These are phyloP conservation scores for Spathaspora hagerdaliae DNA, from an alignment of 805 yeast genomes.

Conservation along the genomic window DNA sequence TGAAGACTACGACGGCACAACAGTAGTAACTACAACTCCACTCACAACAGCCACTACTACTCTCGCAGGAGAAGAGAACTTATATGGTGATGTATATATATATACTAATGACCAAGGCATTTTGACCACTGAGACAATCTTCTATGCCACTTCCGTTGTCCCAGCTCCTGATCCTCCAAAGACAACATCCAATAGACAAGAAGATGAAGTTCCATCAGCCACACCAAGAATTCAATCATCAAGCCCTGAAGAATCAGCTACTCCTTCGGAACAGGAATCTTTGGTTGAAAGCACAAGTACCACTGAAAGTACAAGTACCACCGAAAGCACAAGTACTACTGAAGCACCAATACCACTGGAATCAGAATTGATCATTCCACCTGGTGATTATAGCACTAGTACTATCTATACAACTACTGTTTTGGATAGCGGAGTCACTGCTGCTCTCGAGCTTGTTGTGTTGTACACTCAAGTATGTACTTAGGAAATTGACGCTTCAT, in stretches of 20 bases:
- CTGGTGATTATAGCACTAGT: slow-evolving; percentile 16
- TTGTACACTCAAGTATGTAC: slow-evolving; percentile 18
- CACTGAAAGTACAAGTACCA: background rate
- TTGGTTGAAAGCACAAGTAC: background rate
- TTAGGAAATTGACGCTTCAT: background rate
- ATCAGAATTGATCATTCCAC: slow-evolving; percentile 12
- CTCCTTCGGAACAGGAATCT: no score
- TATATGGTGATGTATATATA: slow-evolving; percentile 26
- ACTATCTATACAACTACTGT: slow-evolving; percentile 14
- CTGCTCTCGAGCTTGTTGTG: slow-evolving; percentile 19
- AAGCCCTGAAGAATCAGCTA: background rate
- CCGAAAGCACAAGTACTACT: background rate
- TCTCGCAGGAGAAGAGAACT: slow-evolving; percentile 19
- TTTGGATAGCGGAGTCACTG: slow-evolving; percentile 14
- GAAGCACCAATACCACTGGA: slow-evolving; percentile 8
- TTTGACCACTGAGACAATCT: slow-evolving; percentile 24
- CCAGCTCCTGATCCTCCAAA: background rate
- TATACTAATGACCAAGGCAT: slow-evolving; percentile 26
- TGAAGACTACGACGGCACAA: slow-evolving; percentile 13
- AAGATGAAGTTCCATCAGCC: background rate
- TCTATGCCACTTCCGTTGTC: slow-evolving; percentile 10
- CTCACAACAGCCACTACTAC: slow-evolving; percentile 29
- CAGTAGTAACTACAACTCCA: slow-evolving; percentile 23
- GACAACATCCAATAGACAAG: background rate
- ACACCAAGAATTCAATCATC: background rate